These are phyloP conservation scores for Carex myosuroides DNA, from an alignment of 176 grass and related monocot species.

Conservation along the genomic window DNA sequence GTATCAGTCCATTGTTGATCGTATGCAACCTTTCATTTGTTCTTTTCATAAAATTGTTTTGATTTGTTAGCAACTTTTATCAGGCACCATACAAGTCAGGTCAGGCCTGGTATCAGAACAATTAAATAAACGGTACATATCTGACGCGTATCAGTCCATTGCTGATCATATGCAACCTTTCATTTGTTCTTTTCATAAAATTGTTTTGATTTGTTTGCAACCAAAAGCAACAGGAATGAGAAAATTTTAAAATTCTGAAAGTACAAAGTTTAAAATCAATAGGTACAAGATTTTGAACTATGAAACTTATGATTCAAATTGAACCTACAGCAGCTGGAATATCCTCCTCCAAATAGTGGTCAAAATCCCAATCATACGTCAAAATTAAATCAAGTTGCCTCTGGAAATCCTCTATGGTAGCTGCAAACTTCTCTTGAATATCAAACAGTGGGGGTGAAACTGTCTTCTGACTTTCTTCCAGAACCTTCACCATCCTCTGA, in stretches of 20 bases:
- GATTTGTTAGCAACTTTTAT: background rate
- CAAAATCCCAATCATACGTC: constrained; percentile 93
- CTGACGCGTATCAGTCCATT: background rate
- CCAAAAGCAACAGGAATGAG: background rate
- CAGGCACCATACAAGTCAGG: background rate
- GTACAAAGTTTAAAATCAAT: background rate
- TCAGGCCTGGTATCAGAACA: background rate
- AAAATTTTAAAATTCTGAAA: background rate
- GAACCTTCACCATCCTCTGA: constrained; percentile 64
- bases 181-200: background rate
- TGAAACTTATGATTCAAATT: background rate
- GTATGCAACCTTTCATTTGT: background rate
- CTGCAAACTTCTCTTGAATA: constrained; percentile 69
- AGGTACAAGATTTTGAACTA: background rate
- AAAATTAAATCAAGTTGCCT: constrained; percentile 76
- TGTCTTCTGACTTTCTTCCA: constrained; percentile 69
- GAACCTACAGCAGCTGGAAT: constrained; percentile 78
- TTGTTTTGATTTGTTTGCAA: background rate
- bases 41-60: background rate
- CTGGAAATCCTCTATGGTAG: constrained; percentile 85
- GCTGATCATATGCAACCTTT: background rate
- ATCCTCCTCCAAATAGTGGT: constrained; percentile 93
- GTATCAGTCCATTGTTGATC: background rate
- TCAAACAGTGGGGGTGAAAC: constrained; percentile 81
- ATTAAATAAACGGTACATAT: background rate